Evolutionary conservation across 1,139 yeast species (phyloP), one percentile per base, ranked within the genome.

Genomic region (Yamadazyma atlantica): DNA sequence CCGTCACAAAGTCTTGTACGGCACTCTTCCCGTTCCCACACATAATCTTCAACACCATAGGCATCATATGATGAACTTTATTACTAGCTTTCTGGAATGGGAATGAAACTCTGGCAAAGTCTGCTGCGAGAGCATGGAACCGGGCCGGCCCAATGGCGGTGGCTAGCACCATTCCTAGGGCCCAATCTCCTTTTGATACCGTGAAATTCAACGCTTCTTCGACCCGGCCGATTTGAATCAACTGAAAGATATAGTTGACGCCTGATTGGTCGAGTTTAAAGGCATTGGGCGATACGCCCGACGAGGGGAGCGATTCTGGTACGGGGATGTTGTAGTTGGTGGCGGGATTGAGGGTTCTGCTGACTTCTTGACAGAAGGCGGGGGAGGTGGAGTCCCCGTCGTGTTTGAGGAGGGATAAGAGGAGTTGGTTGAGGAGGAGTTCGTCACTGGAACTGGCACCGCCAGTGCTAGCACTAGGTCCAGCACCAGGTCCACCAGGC

Each of bases 101-200:
- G 45, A 64, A 69, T 3, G 56, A 53, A 16, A 53, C 53, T 34
- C 74, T 54, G 2, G 75, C 69, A 43, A 59, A 71, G 39, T 68
- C 75, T 3, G 66, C 49, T 1, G 83, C 83, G 10, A 83, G 73
- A 23, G 70, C 66, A 6, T 78, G 64, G 75, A 88, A 84, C 34
- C 71, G 69, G 4, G 78, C 81, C 12, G 76, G 74, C 1, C 94
- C 84, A 24, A 79, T 62, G 12, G 86, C 62, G 42, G 83, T 75
- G 1, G 95, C 82, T 40, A 90, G 66, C 29, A 88, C 60, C 39
- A 90, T 58, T 0, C 96, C 85, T 56, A 89, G 70, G 0, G 95
- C 80, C 85, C 89, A 89, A 45, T 87, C 86, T 11, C 80, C 77
- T 41, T 77, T 75, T 2, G 75, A 70, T 23, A 88, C 58, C 1